Evolutionary conservation across 495 filamentous ascomycete species (phyloP).

Genomic region (Daldinia bambusicola): DNA sequence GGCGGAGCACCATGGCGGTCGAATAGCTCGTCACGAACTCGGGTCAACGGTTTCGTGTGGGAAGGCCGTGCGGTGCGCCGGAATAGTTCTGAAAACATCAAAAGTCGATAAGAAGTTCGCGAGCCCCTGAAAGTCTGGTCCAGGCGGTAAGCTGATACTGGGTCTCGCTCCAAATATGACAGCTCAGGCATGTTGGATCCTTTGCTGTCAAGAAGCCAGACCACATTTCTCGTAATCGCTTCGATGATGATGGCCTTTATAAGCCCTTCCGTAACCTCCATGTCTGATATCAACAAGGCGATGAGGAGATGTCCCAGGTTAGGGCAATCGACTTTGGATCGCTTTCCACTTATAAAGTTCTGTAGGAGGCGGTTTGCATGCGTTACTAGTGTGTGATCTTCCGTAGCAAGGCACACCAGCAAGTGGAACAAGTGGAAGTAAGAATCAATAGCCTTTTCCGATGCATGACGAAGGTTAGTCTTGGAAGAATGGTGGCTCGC

Average conservation of each 20-base stretch:
- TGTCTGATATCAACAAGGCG: constrained; percentile 57
- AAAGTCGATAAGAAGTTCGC: constrained; percentile 60
- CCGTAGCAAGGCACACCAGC: constrained; percentile 55
- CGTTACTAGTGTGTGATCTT: constrained; percentile 38
- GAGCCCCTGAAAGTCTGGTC: constrained; percentile 58
- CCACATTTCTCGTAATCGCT: constrained; percentile 61
- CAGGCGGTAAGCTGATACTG: constrained; percentile 58
- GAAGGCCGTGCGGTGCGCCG: constrained; percentile 54
- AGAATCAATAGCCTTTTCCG: constrained; percentile 63
- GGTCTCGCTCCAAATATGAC: constrained; percentile 55
- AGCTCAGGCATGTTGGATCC: constrained; percentile 57
- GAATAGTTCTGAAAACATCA: constrained; percentile 65
- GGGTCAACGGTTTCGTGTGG: constrained; percentile 47
- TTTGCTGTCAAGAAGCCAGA: constrained; percentile 60
- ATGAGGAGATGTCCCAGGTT: constrained; percentile 63
- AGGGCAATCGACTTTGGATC: constrained; percentile 55
- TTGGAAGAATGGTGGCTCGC: constrained; percentile 16
- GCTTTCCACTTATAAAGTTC: constrained; percentile 52
- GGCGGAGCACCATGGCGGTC: constrained; percentile 60
- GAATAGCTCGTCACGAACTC: constrained; percentile 59
- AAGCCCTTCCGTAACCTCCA: constrained; percentile 54
- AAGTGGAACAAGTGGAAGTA: constrained; percentile 66
- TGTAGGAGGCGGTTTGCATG: constrained; percentile 49
- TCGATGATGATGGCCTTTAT: constrained; percentile 59
- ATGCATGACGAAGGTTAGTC: constrained; percentile 59